These are phyloP conservation scores for Ogataea henricii DNA, from an alignment of 805 yeast genomes.

Conservation along the genomic window DNA sequence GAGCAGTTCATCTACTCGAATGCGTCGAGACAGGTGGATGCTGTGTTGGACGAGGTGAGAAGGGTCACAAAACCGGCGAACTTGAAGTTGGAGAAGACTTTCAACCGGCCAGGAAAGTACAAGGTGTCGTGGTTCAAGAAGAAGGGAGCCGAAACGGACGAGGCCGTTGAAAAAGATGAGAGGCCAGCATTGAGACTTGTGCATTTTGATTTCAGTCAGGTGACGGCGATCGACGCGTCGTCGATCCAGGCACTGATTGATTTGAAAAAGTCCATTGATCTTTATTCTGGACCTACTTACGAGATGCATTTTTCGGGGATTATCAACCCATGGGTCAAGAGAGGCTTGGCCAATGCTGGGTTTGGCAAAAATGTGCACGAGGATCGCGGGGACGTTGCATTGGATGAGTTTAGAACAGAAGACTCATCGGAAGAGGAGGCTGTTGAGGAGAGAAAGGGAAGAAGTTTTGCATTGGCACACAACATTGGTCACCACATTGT, in stretches of 20 bases:
- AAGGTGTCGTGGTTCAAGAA: constrained; percentile 33
- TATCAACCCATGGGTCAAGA: constrained; percentile 81
- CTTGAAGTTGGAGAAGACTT: constrained; percentile 58
- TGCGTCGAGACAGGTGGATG: constrained; percentile 70
- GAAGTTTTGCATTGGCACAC: constrained; percentile 8
- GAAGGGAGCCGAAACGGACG: constrained; percentile 22
- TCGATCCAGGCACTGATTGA: constrained; percentile 79
- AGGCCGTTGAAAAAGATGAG: constrained; percentile 41
- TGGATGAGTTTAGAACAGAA: constrained; percentile 8
- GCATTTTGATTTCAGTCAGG: constrained; percentile 80
- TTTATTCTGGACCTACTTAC: constrained; percentile 77
- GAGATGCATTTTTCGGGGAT: constrained; percentile 90
- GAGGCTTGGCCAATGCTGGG: constrained; percentile 73
- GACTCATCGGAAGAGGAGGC: constrained; percentile 21
- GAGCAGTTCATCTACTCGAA: constrained; percentile 86
- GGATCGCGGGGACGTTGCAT: constrained; percentile 9
- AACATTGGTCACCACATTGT: constrained; percentile 21
- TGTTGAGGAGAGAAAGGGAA: constrained; percentile 37
- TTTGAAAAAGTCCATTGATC: constrained; percentile 67
- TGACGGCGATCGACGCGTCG: constrained; percentile 75
- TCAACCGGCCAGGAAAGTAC: constrained; percentile 86
- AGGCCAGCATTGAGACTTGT: constrained; percentile 72
- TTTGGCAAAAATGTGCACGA: constrained; percentile 52
- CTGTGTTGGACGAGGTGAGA: constrained; percentile 66
- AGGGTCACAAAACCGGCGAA: constrained; percentile 59